Conservation (phyloP, 345 rosid genomes). For the Citrus unshiu region DNA sequence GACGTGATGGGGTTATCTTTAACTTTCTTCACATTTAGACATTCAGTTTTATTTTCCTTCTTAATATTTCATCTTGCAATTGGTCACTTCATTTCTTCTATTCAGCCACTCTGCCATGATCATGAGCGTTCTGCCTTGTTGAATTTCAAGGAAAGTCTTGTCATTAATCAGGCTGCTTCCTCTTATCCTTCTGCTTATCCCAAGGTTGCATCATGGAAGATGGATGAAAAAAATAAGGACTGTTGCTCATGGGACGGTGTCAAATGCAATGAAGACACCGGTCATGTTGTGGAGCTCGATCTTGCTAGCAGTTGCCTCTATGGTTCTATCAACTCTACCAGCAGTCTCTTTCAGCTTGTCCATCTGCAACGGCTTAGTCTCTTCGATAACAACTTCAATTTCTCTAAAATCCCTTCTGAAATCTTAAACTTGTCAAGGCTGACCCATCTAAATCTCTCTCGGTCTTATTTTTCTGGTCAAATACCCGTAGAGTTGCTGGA, state of each 20-base stretch:
- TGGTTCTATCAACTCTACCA: background rate
- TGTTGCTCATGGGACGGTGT: slow-evolving; percentile 5
- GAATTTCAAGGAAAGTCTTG: background rate
- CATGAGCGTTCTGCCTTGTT: background rate
- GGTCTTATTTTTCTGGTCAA: too few species aligned
- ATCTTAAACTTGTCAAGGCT: too few species aligned
- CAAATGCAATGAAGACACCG: background rate
- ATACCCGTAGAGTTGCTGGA: too few species aligned
- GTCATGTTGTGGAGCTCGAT: slow-evolving; percentile 1
- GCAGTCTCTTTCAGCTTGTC: too few species aligned
- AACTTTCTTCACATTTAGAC: background rate
- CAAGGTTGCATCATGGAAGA: background rate
- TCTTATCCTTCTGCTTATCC: background rate
- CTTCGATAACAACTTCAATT: too few species aligned
- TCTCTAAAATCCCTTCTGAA: too few species aligned
- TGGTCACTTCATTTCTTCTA: background rate
- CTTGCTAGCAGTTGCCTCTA: background rate
- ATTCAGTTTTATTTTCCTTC: background rate
- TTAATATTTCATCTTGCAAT: background rate
- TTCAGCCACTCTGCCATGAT: background rate
- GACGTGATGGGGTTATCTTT: background rate
- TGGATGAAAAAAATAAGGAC: background rate
- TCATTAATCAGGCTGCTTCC: background rate
- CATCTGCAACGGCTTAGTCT: too few species aligned
- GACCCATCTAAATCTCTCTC: too few species aligned